These are phyloP conservation scores for Lagenidium giganteum DNA, from an alignment of 352 stramenopile genomes.

Conservation along the genomic window DNA sequence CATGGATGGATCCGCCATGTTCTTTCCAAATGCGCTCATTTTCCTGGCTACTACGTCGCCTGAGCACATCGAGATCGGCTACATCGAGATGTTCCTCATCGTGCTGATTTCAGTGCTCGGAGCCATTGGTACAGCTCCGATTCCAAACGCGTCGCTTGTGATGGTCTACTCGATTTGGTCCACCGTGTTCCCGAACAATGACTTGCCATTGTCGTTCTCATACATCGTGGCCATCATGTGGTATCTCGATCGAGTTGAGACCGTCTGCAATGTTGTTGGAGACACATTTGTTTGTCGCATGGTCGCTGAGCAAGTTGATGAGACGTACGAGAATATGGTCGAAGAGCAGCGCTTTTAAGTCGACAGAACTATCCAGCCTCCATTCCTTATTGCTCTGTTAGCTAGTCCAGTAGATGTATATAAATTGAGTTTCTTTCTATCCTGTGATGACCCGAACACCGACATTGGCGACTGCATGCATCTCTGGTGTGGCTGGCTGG, in stretches of 20 bases:
- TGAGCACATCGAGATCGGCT: slow-evolving; percentile 29
- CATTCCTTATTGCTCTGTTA: too few relatives aligned
- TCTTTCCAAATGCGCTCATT: slow-evolving; percentile 60
- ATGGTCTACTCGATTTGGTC: slow-evolving; percentile 77
- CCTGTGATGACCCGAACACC: slow-evolving; percentile 74
- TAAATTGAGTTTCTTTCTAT: too few relatives aligned
- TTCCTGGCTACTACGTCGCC: slow-evolving; percentile 58
- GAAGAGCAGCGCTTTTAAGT: too few relatives aligned
- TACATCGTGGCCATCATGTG: slow-evolving; percentile 76
- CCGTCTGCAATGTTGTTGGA: slow-evolving; percentile 62
- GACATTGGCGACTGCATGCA: slow-evolving; percentile 66
- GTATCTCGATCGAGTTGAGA: slow-evolving; percentile 68
- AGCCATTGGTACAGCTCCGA: slow-evolving; percentile 52
- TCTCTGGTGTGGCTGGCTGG: slow-evolving; percentile 67
- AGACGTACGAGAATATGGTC: slow-evolving; percentile 51
- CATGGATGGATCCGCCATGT: slow-evolving; percentile 77
- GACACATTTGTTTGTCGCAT: slow-evolving; percentile 71
- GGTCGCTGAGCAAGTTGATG: slow-evolving; percentile 69
- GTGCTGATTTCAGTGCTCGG: slow-evolving; percentile 54
- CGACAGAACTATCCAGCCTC: too few relatives aligned
- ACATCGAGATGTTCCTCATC: slow-evolving; percentile 46
- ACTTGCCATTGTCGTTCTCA: slow-evolving; percentile 55
- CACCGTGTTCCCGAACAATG: slow-evolving; percentile 49
- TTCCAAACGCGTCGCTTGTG: slow-evolving; percentile 63
- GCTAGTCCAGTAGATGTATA: too few relatives aligned